phyloP scores from a whole-genome alignment of 768 basidiomycete genomes.

The Lenzites betulinus region DNA sequence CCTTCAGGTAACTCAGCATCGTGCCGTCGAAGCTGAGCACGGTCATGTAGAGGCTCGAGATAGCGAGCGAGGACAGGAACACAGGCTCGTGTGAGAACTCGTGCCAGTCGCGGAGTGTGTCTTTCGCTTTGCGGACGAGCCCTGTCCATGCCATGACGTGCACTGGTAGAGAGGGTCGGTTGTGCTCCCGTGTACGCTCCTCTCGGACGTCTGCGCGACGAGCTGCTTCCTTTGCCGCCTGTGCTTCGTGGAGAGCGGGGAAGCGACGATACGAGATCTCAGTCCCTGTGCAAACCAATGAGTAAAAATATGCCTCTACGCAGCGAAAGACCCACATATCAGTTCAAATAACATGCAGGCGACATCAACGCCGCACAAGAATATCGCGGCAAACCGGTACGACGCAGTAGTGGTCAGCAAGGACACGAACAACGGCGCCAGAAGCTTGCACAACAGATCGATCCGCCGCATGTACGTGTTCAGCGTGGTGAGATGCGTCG shows the following conservation, averaged over 20 bases:
- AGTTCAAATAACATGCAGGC: slow-evolving; percentile 44
- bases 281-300: slow-evolving; percentile 31
- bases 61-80: slow-evolving; percentile 44
- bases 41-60: slow-evolving; percentile 47
- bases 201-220: not conserved
- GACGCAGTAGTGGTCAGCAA: slow-evolving; percentile 40
- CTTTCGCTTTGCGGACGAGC: slow-evolving; percentile 6
- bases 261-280: slow-evolving; percentile 41
- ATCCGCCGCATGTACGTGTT: slow-evolving; percentile 46
- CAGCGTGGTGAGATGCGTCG: slow-evolving; percentile 39
- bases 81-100: slow-evolving; percentile 42
- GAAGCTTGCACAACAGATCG: slow-evolving; percentile 51
- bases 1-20: slow-evolving; percentile 53
- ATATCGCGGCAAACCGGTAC: slow-evolving; percentile 37
- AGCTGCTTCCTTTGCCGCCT: slow-evolving; percentile 23
- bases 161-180: not conserved
- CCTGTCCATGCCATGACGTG: not conserved
- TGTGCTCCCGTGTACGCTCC: not conserved
- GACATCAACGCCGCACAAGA: slow-evolving; percentile 38
- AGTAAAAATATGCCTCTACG: not conserved
- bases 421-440: slow-evolving; percentile 54
- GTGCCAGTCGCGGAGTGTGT: slow-evolving; percentile 36
- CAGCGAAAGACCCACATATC: no score
- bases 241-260: slow-evolving; percentile 34
- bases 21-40: slow-evolving; percentile 53